Evolutionary conservation across 2,329 filamentous ascomycete species (phyloP), one percentile per base, ranked within the genome.

Genomic region (Colletotrichum sublineola): DNA sequence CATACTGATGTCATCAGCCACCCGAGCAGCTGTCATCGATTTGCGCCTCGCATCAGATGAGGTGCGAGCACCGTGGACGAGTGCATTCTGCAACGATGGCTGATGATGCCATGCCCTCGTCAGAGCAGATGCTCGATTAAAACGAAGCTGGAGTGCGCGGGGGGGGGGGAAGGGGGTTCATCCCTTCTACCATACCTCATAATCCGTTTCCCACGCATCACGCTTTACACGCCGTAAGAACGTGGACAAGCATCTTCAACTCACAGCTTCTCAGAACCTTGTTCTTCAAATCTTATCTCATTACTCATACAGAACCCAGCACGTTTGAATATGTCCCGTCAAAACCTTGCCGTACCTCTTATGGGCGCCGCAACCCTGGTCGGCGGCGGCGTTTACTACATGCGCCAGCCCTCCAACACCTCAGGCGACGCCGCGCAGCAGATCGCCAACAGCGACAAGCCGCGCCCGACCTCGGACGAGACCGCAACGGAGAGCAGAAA

Each of bases 21-120:
- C 58, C 24, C 20, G 61, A 66, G 50, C 64, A 74, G 71, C 64
- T 58, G 73, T 75, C 73, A 75, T 75, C 65, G 73, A 75, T 68
- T 73, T 56, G 50, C 63, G 31, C 52, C 14, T 52, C 63, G 48
- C 40, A 70, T 42, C 60, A 62, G 48, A 48, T 18, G 40, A 50
- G 31, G 53, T 14, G 40, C n/a, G 40, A 53, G 46, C 66, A 36
- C 42, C 29, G 31, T 15, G 5, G 50, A 61, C 18, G 8, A 48
- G 3, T 15, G 42, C 55, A 36, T 38, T 24, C 36, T 58, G 12
- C 14, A 2, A n/a, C 14, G 1, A 12, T 33, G 24, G 18, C 20
- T 40, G 24, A 73, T 74, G 73, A 74, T 74, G 73, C n/a, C 71
- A 73, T 68, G 38, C 9, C 18, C n/a, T 61, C 48, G 68, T 75